These are phyloP conservation scores for Termitomyces sp. DNA, from an alignment of 768 basidiomycete species.

Conservation along the genomic window DNA sequence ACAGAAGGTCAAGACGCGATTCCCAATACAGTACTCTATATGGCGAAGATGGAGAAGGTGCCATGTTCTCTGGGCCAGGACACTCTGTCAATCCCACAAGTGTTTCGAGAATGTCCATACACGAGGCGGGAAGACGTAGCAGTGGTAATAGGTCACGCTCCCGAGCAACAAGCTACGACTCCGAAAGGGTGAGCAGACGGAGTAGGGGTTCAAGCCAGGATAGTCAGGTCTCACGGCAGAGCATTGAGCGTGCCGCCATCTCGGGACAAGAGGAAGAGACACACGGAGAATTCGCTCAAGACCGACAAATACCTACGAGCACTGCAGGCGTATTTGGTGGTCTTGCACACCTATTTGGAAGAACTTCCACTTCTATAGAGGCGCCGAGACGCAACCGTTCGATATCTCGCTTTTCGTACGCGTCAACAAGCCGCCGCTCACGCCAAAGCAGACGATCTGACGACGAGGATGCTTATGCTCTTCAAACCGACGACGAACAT, in stretches of 20 bases:
- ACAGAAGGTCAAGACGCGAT: slow-evolving; percentile 54
- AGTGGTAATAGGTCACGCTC: slow-evolving; percentile 50
- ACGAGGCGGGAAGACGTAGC: slow-evolving; percentile 51
- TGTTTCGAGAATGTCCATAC: slow-evolving; percentile 73
- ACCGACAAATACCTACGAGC: slow-evolving; percentile 32
- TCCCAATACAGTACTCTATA: slow-evolving; percentile 62
- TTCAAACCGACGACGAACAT: slow-evolving; percentile 51
- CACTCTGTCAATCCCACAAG: slow-evolving; percentile 74
- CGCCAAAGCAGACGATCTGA: slow-evolving; percentile 55
- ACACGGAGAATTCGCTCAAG: slow-evolving; percentile 17
- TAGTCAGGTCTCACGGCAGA: slow-evolving; percentile 40
- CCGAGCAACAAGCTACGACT: slow-evolving; percentile 51
- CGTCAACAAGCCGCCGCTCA: slow-evolving; percentile 46
- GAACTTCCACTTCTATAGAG: slow-evolving; percentile 37
- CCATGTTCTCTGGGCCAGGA: slow-evolving; percentile 77
- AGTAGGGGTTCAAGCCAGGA: slow-evolving; percentile 43
- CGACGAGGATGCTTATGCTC: slow-evolving; percentile 54
- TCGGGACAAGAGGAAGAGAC: slow-evolving; percentile 26
- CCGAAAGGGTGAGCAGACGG: slow-evolving; percentile 28
- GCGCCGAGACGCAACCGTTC: slow-evolving; percentile 42
- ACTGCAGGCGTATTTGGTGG: slow-evolving; percentile 56
- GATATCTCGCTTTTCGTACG: slow-evolving; percentile 53
- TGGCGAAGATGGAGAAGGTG: slow-evolving; percentile 55
- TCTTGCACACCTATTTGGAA: slow-evolving; percentile 64
- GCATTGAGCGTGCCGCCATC: slow-evolving; percentile 29